Evolutionary conservation across 2,329 filamentous ascomycete genomes (phyloP), one percentile per base, ranked within the genome.

Genomic region (Fusarium piperis): DNA sequence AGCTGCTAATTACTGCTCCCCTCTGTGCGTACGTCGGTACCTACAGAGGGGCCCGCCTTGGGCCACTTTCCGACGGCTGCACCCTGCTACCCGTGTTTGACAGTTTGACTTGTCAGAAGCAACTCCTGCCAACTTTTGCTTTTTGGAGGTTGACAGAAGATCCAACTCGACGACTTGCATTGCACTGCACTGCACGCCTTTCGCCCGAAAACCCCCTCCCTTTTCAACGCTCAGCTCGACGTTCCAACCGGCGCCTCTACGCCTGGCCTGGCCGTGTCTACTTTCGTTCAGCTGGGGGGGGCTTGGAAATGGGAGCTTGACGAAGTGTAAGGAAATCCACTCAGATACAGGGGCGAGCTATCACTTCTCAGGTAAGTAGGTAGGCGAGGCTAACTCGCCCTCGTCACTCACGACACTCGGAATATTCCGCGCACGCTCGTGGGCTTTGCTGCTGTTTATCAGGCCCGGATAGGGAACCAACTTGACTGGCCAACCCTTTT

Each of bases 61-160:
- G 65, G 65, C 23, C 58, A 65, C 65, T 70, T 48, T 66, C 35
- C 56, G 39, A 62, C 56, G 59, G 58, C 41, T 44, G 68, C 56
- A 59, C 28, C 28, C 41, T 53, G 33, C 46, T 53, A 39, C 52
- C 44, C 39, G 41, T 59, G 44, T 56, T 70, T 72, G 70, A 67
- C 70, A 72, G 62, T 58, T 67, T 68, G 70, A 70, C 70, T 61
- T 39, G 70, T 67, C 70, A 44, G 30, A 11, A 32, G 30, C 65
- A 46, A 56, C 38, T 70, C 33, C 61, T 58, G 38, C 62, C 55
- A 72, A 46, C 48, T 64, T 67, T 65, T 55, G 55, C 51, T 51
- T 36, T 53, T 35, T 44, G n/a, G 48, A 72, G 46, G 62, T 70
- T 28, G 36, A 23, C 32, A 26, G 33, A 39, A 33, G n/a, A 23